These are phyloP conservation scores for Phytophthora sp. DNA, from an alignment of 352 stramenopile genomes.

Conservation along the genomic window DNA sequence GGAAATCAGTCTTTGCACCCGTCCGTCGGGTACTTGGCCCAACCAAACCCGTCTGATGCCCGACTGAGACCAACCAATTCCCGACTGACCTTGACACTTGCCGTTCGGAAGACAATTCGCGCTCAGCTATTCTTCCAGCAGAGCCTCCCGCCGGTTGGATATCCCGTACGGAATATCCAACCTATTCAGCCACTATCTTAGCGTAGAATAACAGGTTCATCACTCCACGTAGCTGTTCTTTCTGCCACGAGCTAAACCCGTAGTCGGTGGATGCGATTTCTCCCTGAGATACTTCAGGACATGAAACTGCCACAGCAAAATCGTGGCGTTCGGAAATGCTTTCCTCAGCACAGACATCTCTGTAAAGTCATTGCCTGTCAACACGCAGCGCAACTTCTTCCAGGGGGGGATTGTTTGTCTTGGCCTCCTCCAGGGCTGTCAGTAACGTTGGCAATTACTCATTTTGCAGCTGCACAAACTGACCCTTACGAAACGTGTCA, in stretches of 20 bases:
- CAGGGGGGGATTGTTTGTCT: slow-evolving; percentile 28
- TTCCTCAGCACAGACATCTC: too few species aligned
- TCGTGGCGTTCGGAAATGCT: slow-evolving; percentile 14
- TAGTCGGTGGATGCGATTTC: too few species aligned
- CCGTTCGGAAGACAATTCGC: too few species aligned
- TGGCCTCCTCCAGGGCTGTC: slow-evolving; percentile 26
- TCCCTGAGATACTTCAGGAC: slow-evolving; percentile 31
- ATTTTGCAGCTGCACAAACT: too few species aligned
- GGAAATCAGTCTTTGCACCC: too few species aligned
- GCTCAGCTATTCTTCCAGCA: too few species aligned
- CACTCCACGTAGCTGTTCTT: too few species aligned
- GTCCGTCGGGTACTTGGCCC: slow-evolving; percentile 15
- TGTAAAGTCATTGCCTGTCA: slow-evolving; percentile 41
- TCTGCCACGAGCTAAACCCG: slow-evolving; percentile 1
- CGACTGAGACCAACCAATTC: too few species aligned
- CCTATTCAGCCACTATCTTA: neutral
- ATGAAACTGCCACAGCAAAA: slow-evolving; percentile 45
- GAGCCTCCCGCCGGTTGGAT: too few species aligned
- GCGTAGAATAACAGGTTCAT: slow-evolving; percentile 1
- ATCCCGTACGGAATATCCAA: slow-evolving; percentile 13
- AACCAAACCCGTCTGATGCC: neutral
- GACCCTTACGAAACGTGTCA: too few species aligned
- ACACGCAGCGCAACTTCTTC: slow-evolving; percentile 14
- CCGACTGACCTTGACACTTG: neutral
- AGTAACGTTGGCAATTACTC: too few species aligned